Conservation (phyloP, 805 yeast genomes). For the Candida andamanensis region DNA sequence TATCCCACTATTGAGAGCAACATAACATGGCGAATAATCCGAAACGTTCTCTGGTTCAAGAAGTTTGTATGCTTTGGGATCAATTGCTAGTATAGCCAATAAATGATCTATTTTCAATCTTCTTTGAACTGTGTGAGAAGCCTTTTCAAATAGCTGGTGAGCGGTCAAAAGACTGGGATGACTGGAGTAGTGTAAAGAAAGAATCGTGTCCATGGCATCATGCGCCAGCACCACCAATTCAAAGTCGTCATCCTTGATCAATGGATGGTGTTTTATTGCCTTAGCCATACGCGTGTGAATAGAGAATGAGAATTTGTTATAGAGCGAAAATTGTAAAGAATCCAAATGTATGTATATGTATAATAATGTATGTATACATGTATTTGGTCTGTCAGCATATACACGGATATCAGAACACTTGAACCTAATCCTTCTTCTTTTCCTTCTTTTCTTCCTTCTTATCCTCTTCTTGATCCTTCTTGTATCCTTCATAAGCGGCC, state of each 20-base stretch:
- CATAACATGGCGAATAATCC: slow-evolving; percentile 12
- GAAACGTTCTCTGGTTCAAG: slow-evolving; percentile 5
- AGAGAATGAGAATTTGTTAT: slow-evolving; percentile 41
- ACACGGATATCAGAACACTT: no score
- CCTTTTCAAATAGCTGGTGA: slow-evolving; percentile 16
- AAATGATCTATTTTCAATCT: slow-evolving; percentile 17
- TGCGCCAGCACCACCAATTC: slow-evolving; percentile 2
- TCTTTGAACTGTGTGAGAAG: slow-evolving; percentile 14
- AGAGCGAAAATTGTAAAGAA: slow-evolving; percentile 49
- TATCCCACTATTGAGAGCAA: slow-evolving; percentile 6
- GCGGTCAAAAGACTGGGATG: slow-evolving; percentile 25
- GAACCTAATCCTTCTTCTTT: no score
- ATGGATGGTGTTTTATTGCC: slow-evolving; percentile 3
- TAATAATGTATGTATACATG: no score
- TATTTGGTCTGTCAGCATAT: no score
- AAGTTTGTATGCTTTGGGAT: slow-evolving; percentile 11
- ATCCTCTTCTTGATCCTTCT: slow-evolving; percentile 19
- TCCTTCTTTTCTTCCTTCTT: slow-evolving; percentile 14
- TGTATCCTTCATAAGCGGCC: slow-evolving; percentile 27
- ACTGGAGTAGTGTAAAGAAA: slow-evolving; percentile 29
- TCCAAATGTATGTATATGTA: no score
- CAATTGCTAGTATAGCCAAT: slow-evolving; percentile 14
- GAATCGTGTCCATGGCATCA: slow-evolving; percentile 27
- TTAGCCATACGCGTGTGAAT: no score
- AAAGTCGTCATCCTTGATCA: slow-evolving; percentile 1